A percentile compares a stretch with the other conserved stretches of the same genome.
Conservation (phyloP, 1,139 yeast genomes). For the Candida tetrigidarum region DNA sequence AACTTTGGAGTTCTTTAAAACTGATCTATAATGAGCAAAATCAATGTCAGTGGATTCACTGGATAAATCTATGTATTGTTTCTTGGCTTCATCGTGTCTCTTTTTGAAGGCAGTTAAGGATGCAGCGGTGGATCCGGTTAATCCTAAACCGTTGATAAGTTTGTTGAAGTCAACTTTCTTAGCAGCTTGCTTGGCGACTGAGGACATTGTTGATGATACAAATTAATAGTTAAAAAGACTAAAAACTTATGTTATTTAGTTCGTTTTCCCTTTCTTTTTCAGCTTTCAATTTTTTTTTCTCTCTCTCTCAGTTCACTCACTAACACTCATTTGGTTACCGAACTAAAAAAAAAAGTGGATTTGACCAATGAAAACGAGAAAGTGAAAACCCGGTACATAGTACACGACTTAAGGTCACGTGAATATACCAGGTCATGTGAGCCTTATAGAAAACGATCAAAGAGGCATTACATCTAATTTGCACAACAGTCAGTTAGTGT, state of each 20-base stretch:
- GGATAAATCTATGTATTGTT: constrained; percentile 69
- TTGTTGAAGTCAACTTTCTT: constrained; percentile 95
- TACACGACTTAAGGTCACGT: constrained; percentile 1
- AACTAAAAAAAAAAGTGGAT: not conserved
- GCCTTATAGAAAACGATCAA: not conserved
- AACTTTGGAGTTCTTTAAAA: constrained; percentile 80
- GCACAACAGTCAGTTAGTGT: too few species aligned
- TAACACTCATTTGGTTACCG: not conserved
- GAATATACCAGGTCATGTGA: not conserved
- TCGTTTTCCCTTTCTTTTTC: not conserved
- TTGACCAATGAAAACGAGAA: constrained; percentile 4
- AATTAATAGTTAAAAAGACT: too few species aligned
- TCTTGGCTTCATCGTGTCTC: constrained; percentile 98
- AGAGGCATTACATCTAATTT: too few species aligned
- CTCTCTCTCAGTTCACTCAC: constrained; percentile 2
- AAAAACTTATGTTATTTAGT: not conserved
- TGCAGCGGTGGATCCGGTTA: constrained; percentile 90
- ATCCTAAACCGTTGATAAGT: constrained; percentile 85
- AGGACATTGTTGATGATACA: constrained; percentile 32
- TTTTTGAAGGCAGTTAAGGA: constrained; percentile 92
- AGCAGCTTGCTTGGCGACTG: constrained; percentile 70
- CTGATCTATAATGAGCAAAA: constrained; percentile 76
- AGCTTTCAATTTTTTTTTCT: constrained; percentile 1
- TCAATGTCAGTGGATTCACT: constrained; percentile 79
- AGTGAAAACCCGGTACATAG: not conserved